Percentiles rank a stretch among this genome's conserved stretches.
These are phyloP conservation scores for Selaginella moellendorffii DNA, from an alignment of 75 land plant species.

Conservation along the genomic window DNA sequence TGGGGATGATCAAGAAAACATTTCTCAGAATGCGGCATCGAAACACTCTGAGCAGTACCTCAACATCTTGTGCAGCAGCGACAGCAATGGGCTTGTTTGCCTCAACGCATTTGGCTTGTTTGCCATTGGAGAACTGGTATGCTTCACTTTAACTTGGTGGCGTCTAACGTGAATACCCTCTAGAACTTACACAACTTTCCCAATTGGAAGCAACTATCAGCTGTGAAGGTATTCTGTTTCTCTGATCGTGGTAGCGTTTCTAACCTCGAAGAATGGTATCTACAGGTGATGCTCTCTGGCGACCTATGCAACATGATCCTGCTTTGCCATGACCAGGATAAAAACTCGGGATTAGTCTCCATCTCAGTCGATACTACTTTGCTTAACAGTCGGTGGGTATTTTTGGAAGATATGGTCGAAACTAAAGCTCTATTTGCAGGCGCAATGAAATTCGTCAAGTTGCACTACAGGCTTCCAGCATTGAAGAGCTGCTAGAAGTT, in stretches of 20 bases:
- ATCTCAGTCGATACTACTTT: not conserved
- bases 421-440: too few species aligned
- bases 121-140: conserved; percentile 82
- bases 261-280: not conserved
- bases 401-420: too few species aligned
- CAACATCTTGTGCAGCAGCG: conserved; percentile 88
- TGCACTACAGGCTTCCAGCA: conserved; percentile 84
- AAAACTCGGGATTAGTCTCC: not conserved
- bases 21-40: conserved; percentile 33
- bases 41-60: conserved; percentile 52
- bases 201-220: too few species aligned
- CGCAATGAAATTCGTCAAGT: conserved; percentile 90
- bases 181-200: too few species aligned
- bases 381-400: not conserved
- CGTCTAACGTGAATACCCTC: not conserved
- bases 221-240: too few species aligned
- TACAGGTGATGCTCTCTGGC: not conserved
- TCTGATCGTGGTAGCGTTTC: too few species aligned
- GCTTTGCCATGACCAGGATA: not conserved
- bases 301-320: not conserved
- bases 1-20: conserved; percentile 49
- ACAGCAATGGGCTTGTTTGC: conserved; percentile 69
- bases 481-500: conserved; percentile 74
- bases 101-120: conserved; percentile 96
- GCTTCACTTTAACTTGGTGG: conserved; percentile 12